Evolutionary conservation across 176 grass and related monocot species (phyloP).

Genomic region (Pharus latifolius): DNA sequence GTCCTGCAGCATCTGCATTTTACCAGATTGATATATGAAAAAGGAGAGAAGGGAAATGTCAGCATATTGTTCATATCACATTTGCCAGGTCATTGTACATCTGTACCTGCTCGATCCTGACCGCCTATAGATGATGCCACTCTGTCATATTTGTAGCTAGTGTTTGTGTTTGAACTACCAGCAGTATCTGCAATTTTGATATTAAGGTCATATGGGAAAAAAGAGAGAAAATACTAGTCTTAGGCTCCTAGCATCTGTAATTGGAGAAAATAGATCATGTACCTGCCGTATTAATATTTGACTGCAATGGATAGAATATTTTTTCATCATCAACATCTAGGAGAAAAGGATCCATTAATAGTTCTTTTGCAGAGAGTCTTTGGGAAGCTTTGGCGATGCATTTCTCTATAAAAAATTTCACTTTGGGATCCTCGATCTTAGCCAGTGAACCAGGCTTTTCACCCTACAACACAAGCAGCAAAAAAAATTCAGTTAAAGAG

Average conservation of each 20-base stretch:
- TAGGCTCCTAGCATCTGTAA: neutral
- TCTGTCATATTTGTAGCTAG: slow-evolving; percentile 15
- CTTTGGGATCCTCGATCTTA: slow-evolving; percentile 55
- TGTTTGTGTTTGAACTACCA: slow-evolving; percentile 27
- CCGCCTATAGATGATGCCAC: neutral
- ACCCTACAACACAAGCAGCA: slow-evolving; percentile 31
- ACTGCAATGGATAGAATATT: slow-evolving; percentile 27
- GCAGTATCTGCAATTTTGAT: slow-evolving; percentile 21
- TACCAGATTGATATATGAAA: slow-evolving; percentile 14
- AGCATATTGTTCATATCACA: neutral
- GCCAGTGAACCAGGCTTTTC: slow-evolving; percentile 48
- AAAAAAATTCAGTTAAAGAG: neutral
- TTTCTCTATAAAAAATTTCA: slow-evolving; percentile 70
- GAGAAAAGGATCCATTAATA: slow-evolving; percentile 69
- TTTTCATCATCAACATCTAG: slow-evolving; percentile 43
- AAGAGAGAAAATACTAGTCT: neutral
- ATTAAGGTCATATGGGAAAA: neutral
- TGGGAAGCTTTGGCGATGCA: slow-evolving; percentile 54
- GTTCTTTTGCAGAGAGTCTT: slow-evolving; percentile 53
- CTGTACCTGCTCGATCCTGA: slow-evolving; percentile 11
- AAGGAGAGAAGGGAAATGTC: neutral
- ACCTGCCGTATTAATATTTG: slow-evolving; percentile 31
- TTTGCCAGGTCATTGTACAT: neutral
- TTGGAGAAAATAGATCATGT: neutral
- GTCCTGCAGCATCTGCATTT: slow-evolving; percentile 28